Evolutionary conservation across 352 stramenopile genomes (phyloP).

Genomic region (Achlya hypogyna): DNA sequence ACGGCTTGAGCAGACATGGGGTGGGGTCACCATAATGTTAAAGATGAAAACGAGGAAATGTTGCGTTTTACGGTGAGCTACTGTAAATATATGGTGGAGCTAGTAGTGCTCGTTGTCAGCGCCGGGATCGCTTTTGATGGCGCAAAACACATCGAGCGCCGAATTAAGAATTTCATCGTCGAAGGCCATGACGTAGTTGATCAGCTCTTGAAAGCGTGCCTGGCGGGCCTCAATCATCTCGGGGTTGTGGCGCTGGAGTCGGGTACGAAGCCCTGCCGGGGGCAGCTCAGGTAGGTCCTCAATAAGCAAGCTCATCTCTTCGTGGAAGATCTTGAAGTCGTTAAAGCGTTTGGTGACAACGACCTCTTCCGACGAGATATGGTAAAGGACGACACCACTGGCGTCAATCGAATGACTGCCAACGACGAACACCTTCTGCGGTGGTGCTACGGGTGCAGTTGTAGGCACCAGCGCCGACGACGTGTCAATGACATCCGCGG

Average conservation of each 20-base stretch:
- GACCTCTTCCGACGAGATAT: constrained; percentile 1
- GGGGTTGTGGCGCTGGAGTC: constrained; percentile 47
- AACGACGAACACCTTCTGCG: background rate
- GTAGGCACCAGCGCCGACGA: background rate
- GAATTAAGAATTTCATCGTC: constrained; percentile 1
- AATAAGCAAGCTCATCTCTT: constrained; percentile 24
- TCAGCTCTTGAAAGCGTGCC: constrained; percentile 45
- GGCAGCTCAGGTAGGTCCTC: constrained; percentile 47
- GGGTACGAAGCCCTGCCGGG: constrained; percentile 30
- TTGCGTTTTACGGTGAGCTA: too few species aligned
- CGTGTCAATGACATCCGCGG: background rate
- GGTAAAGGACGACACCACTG: constrained; percentile 6
- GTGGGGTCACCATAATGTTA: too few species aligned
- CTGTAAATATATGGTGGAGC: too few species aligned
- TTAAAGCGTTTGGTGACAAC: constrained; percentile 65
- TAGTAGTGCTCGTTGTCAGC: background rate
- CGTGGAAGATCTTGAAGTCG: constrained; percentile 71
- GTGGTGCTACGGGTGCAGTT: background rate
- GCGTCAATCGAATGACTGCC: background rate
- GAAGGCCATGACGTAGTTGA: constrained; percentile 31
- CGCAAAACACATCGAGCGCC: background rate
- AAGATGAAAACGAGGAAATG: too few species aligned
- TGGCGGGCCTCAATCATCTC: constrained; percentile 51
- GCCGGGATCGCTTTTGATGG: background rate
- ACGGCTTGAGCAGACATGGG: too few species aligned